Evolutionary conservation across 2,329 filamentous ascomycete genomes (phyloP).

Genomic region (Claviceps sorghi): DNA sequence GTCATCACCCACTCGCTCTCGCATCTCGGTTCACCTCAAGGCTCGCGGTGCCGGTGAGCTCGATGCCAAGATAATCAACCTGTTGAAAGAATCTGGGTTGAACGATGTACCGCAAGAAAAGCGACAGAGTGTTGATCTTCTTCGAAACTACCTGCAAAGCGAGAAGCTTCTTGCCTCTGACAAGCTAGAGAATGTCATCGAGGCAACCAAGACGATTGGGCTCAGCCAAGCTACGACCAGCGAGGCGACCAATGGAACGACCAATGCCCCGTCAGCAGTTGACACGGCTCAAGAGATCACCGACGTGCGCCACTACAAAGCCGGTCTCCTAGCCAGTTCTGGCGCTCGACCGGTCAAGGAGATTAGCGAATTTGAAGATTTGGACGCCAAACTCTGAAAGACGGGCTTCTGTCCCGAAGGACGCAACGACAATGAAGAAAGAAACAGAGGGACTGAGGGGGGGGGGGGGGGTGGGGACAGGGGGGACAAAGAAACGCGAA

Average conservation of each 20-base stretch:
- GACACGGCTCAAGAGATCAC: conserved; percentile 45
- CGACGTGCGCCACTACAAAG: conserved; percentile 71
- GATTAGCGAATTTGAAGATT: conserved; percentile 72
- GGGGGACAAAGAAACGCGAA: neutral
- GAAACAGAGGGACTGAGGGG: too few relatives aligned
- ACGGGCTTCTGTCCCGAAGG: neutral
- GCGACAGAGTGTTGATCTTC: conserved; percentile 32
- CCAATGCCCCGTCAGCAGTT: conserved; percentile 28
- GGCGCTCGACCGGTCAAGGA: conserved; percentile 62
- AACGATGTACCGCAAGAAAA: conserved; percentile 26
- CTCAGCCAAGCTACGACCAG: conserved; percentile 20
- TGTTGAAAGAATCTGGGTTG: conserved; percentile 22
- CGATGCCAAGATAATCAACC: conserved; percentile 28
- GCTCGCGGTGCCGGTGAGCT: conserved; percentile 47
- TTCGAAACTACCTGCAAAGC: conserved; percentile 35
- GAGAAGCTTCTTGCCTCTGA: conserved; percentile 33
- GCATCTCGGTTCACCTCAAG: conserved; percentile 68
- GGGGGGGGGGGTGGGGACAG: too few relatives aligned
- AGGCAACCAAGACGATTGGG: conserved; percentile 29
- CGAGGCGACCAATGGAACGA: conserved; percentile 18
- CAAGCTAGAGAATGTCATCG: conserved; percentile 34
- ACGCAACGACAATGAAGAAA: neutral
- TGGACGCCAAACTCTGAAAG: conserved; percentile 59
- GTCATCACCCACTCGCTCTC: conserved; percentile 57
- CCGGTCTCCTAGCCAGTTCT: conserved; percentile 53